These are phyloP conservation scores for Sordariomycetes sp. DNA, from an alignment of 2,329 filamentous ascomycete species.

Conservation along the genomic window DNA sequence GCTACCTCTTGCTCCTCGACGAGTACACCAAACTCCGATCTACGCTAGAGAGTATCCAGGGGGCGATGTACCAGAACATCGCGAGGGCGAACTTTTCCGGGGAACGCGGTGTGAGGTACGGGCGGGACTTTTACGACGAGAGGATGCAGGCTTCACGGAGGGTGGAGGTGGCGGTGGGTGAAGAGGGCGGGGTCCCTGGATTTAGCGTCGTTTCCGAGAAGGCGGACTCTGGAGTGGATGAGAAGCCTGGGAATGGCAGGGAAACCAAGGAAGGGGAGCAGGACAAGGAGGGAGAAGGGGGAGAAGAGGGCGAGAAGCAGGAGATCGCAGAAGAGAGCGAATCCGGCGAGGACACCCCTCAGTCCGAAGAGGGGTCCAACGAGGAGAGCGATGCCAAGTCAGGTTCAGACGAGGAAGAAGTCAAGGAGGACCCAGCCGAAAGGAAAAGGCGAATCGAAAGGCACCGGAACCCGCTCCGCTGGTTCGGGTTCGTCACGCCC, in stretches of 20 bases:
- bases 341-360: not conserved
- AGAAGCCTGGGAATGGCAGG: not conserved
- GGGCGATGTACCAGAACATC: constrained; percentile 42
- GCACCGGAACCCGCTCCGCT: constrained; percentile 38
- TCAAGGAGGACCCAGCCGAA: constrained; percentile 6
- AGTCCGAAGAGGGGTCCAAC: not conserved
- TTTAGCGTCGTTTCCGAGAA: not conserved
- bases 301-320: constrained; percentile 7
- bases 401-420: constrained; percentile 3
- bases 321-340: not conserved
- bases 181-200: constrained; percentile 3
- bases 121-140: constrained; percentile 58
- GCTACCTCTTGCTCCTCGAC: constrained; percentile 53
- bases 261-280: not conserved
- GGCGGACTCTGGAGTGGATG: not conserved
- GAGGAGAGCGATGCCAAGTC: constrained; percentile 2
- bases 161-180: constrained; percentile 1
- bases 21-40: constrained; percentile 49
- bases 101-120: constrained; percentile 50
- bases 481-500: constrained; percentile 43
- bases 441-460: constrained; percentile 7
- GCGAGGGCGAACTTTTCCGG: constrained; percentile 66
- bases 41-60: constrained; percentile 38
- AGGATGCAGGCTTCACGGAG: constrained; percentile 51
- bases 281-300: constrained; percentile 3